Percentiles rank a stretch among this genome's conserved stretches.
Evolutionary conservation across 176 grass and related monocot genomes (phyloP).

Genomic region (Ampelocalamus luodianensis): DNA sequence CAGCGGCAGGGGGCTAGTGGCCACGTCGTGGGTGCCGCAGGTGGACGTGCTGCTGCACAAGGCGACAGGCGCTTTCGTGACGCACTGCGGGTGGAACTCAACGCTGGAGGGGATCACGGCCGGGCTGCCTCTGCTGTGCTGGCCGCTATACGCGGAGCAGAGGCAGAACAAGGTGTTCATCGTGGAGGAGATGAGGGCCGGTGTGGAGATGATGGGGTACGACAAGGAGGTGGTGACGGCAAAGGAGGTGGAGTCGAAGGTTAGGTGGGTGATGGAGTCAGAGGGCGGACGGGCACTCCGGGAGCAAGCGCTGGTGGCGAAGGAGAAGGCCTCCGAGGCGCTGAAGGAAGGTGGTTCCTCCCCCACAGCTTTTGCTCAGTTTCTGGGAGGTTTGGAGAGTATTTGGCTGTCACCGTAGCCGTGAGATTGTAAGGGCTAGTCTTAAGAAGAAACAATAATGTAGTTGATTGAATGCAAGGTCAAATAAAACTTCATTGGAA

Average conservation of each 20-base stretch:
- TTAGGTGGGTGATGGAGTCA: constrained; percentile 24
- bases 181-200: constrained; percentile 40
- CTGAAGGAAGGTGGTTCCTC: constrained; percentile 10
- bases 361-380: too few relatives aligned
- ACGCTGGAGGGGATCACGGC: constrained; percentile 31
- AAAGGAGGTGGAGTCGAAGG: constrained; percentile 31
- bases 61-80: constrained; percentile 47
- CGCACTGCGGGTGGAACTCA: constrained; percentile 66
- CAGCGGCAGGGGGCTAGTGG: constrained; percentile 26
- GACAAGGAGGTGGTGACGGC: background rate
- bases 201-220: constrained; percentile 31
- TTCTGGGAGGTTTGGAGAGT: too few relatives aligned
- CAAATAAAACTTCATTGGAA: too few relatives aligned
- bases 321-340: background rate
- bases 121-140: constrained; percentile 50
- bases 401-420: too few relatives aligned
- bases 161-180: constrained; percentile 64
- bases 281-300: constrained; percentile 18
- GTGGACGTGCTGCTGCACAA: constrained; percentile 38
- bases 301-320: background rate
- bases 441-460: too few relatives aligned
- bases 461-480: too few relatives aligned
- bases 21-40: constrained; percentile 65
- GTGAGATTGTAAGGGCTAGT: too few relatives aligned
- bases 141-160: constrained; percentile 54